A percentile compares a stretch with the other conserved stretches of the same genome.
Evolutionary conservation across 1,284 basidiomycete genomes (phyloP).

Genomic region (Marasmius tenuissimus): DNA sequence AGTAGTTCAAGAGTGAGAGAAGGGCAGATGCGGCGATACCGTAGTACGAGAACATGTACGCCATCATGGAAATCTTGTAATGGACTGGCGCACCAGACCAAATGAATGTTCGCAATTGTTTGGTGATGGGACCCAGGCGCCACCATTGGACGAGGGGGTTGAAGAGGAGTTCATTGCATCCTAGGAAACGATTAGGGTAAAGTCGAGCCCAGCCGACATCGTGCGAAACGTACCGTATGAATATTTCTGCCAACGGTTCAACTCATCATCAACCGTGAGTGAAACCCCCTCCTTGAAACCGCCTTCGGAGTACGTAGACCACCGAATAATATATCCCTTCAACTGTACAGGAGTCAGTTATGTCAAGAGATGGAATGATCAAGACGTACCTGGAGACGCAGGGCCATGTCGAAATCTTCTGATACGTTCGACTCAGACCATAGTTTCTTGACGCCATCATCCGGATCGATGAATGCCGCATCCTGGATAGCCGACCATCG

Average conservation of each 20-base stretch:
- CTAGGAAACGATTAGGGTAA: constrained; percentile 21
- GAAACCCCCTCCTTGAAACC: constrained; percentile 89
- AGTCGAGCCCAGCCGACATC: constrained; percentile 1
- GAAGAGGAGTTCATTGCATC: constrained; percentile 76
- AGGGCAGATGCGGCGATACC: constrained; percentile 53
- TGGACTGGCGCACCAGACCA: constrained; percentile 78
- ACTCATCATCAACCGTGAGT: constrained; percentile 75
- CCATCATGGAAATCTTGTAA: constrained; percentile 75
- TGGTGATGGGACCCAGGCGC: constrained; percentile 72
- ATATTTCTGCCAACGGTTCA: constrained; percentile 88
- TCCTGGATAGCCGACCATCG: constrained; percentile 86
- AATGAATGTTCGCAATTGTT: constrained; percentile 75
- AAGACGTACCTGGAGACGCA: constrained; percentile 48
- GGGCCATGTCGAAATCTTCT: constrained; percentile 80
- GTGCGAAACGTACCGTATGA: constrained; percentile 60
- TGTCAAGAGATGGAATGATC: constrained; percentile 30
- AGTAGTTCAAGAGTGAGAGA: constrained; percentile 69
- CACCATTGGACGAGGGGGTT: constrained; percentile 76
- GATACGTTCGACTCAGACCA: constrained; percentile 87
- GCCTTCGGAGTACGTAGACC: constrained; percentile 80
- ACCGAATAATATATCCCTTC: constrained; percentile 43
- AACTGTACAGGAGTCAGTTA: neutral
- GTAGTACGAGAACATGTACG: constrained; percentile 74
- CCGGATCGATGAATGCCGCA: constrained; percentile 67
- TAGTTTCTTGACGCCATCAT: constrained; percentile 67